Conservation (phyloP, 1,284 basidiomycete genomes). For the Fomitopsis pinicola region DNA sequence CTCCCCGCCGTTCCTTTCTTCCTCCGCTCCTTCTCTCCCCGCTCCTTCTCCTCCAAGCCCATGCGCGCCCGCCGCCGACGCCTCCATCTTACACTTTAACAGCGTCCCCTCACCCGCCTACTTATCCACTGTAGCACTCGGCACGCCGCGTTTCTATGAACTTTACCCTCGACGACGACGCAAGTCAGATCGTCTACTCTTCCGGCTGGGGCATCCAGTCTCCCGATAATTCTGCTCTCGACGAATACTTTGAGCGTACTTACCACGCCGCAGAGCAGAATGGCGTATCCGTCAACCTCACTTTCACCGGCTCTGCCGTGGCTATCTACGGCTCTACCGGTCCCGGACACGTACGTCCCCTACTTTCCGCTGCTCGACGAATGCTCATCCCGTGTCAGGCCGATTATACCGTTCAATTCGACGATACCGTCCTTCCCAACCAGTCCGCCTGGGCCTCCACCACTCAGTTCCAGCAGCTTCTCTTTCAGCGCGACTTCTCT, state of each 20-base stretch:
- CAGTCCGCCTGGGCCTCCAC: conserved; percentile 16
- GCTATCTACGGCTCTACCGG: conserved; percentile 26
- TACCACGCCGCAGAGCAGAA: conserved; percentile 25
- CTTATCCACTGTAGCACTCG: not conserved
- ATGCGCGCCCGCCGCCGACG: not conserved
- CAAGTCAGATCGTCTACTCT: conserved; percentile 23
- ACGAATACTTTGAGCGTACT: conserved; percentile 23
- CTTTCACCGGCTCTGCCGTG: conserved; percentile 19
- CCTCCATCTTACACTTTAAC: not conserved
- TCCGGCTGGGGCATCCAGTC: conserved; percentile 22
- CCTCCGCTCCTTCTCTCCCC: not conserved
- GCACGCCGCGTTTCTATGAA: conserved; percentile 15
- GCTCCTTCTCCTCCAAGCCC: not conserved
- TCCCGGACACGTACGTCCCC: conserved; percentile 24
- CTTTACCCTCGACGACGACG: conserved; percentile 30
- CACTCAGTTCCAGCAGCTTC: conserved; percentile 20
- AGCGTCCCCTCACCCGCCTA: too few relatives aligned
- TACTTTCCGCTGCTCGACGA: not conserved
- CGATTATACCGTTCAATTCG: conserved; percentile 22
- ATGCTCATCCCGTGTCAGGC: conserved; percentile 11
- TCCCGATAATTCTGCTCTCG: conserved; percentile 14
- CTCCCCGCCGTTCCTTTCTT: not conserved
- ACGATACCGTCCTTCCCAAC: conserved; percentile 15
- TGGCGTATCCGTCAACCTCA: conserved; percentile 20
- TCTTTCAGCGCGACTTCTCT: conserved; percentile 20